Evolutionary conservation across 768 basidiomycete species (phyloP), one percentile per base, ranked within the genome.

Genomic region (Guyanaporus albipodus): DNA sequence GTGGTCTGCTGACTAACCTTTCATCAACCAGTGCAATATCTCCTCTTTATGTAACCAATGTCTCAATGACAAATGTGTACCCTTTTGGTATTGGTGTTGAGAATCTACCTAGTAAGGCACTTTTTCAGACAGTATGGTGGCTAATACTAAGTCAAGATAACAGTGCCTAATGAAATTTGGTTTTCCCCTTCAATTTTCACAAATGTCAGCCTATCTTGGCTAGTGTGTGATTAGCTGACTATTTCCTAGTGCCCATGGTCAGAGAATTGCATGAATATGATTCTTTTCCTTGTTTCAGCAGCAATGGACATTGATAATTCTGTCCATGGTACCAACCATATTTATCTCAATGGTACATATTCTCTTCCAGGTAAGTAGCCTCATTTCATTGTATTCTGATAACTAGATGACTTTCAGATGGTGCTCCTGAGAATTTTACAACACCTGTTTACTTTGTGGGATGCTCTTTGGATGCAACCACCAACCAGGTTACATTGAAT

Each of bases 1-100:
- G 31, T 32, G 31, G 31, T 17, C 31, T 32, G 11, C 38, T 38
- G 24, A 38, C 38, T 4, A 38, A 38, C 15, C n/a, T 38, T 17
- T 38, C 38, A 4, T 2, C 26, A n/a, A n/a, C n/a, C n/a, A n/a
- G n/a, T n/a, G n/a, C n/a, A n/a, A n/a, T 26, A 11, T 8, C 14
- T 6, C 12, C 15, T n/a, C 12, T 8, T 11, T n/a, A 9, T 4
- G 6, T 14, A 9, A 32, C n/a, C 15, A 24, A 19, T 12, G 38
- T 38, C 26, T 38, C 24, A 14, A 38, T 38, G 24, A 17, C 8
- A n/a, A 11, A 18, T 17, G 6, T 27, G 5, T n/a, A 19, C 10
- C 26, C n/a, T 27, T 12, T 27, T 4, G 4, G 2, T 6, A 12
- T 39, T 1, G 0, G 0, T 27, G 26, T 27, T 27, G 2, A 0